Conservation (phyloP, 225 moss, liverwort and hornwort genomes). For the Neckera pumila region DNA sequence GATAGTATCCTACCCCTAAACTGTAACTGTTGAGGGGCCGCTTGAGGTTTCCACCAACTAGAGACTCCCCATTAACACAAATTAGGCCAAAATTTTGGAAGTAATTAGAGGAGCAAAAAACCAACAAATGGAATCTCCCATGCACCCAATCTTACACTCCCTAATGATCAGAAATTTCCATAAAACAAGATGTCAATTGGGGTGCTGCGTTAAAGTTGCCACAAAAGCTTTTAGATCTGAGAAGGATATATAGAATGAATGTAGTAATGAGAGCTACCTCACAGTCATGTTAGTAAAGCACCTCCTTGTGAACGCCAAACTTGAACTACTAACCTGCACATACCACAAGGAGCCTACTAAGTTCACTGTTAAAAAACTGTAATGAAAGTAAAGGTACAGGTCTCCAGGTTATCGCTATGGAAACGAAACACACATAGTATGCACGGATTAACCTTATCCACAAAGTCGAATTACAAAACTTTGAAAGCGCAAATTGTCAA, state of each 20-base stretch:
- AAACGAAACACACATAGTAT: neutral
- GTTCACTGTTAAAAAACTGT: neutral
- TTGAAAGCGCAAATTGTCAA: neutral
- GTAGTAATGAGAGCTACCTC: conserved; percentile 7
- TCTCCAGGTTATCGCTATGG: neutral
- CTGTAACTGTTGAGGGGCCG: neutral
- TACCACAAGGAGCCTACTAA: neutral
- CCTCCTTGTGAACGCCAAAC: conserved; percentile 27
- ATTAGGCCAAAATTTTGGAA: neutral
- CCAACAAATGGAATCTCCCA: neutral
- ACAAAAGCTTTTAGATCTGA: neutral
- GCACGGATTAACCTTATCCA: neutral
- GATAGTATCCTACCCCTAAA: neutral
- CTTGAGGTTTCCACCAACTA: neutral
- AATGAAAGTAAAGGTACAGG: neutral
- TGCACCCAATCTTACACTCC: neutral
- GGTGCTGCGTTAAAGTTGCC: neutral
- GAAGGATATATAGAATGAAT: neutral
- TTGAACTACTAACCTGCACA: conserved; percentile 36
- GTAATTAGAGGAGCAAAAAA: neutral
- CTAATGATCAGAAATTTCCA: too few relatives aligned
- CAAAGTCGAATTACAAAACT: neutral
- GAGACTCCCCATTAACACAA: neutral
- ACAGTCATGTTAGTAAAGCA: conserved; percentile 27
- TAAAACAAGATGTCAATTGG: neutral